phyloP scores from a whole-genome alignment of 306 rosid genomes.

The Vicia villosa region DNA sequence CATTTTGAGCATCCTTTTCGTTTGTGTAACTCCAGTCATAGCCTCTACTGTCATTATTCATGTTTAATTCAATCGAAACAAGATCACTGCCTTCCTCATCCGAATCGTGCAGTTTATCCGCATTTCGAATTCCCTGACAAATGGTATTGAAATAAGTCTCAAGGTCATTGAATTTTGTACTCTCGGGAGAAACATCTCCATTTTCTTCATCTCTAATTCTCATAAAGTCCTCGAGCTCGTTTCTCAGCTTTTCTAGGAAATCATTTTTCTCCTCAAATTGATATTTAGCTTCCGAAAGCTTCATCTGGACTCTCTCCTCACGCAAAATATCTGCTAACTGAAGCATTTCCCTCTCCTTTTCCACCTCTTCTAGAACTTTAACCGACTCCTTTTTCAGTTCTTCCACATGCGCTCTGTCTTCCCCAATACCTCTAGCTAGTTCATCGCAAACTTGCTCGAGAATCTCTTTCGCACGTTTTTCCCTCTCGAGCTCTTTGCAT shows the following conservation, averaged over 20 bases:
- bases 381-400: conserved; percentile 79
- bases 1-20: conserved; percentile 49
- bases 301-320: conserved; percentile 97
- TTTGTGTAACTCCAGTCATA: conserved; percentile 65
- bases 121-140: conserved; percentile 47
- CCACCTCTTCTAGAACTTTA: conserved; percentile 75
- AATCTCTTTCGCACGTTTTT: conserved; percentile 82
- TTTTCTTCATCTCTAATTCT: conserved; percentile 52
- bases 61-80: conserved; percentile 85
- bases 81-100: conserved; percentile 73
- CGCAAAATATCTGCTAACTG: conserved; percentile 83
- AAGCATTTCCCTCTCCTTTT: conserved; percentile 93
- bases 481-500: conserved; percentile 72
- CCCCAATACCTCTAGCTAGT: conserved; percentile 76
- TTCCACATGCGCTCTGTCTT: conserved; percentile 80
- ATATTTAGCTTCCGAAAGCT: conserved; percentile 88
- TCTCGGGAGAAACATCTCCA: conserved; percentile 45
- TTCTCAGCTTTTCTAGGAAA: conserved; percentile 63
- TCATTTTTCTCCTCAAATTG: conserved; percentile 93
- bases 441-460: conserved; percentile 84
- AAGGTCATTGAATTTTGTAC: conserved; percentile 61
- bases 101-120: conserved; percentile 38
- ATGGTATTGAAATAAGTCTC: conserved; percentile 69
- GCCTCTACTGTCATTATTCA: conserved; percentile 64
- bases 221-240: conserved; percentile 64